These are phyloP conservation scores for Pichia sp. DNA, from an alignment of 1,139 yeast species.

Conservation along the genomic window DNA sequence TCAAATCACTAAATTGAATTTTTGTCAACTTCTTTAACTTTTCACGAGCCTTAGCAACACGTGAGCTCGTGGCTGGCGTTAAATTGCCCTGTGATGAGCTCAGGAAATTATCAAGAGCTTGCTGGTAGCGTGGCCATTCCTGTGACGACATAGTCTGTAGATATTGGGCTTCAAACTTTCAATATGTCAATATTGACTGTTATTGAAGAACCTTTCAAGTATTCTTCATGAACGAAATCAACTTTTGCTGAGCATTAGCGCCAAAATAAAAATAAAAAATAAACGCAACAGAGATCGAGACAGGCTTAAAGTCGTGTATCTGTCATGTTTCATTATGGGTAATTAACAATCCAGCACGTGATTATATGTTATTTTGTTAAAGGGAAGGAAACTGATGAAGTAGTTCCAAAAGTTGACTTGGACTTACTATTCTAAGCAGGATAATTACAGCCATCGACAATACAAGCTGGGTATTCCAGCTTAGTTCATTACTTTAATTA, in stretches of 20 bases:
- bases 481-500: no score
- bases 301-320: not conserved
- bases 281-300: not conserved
- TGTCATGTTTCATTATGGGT: not conserved
- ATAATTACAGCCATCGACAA: no score
- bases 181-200: no score
- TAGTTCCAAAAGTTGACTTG: no score
- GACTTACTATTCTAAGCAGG: no score
- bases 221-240: not conserved
- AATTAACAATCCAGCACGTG: not conserved
- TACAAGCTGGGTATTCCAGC: no score
- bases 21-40: constrained; percentile 73
- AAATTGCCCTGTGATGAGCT: constrained; percentile 48
- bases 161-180: no score
- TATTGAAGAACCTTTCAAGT: no score
- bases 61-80: constrained; percentile 45
- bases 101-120: constrained; percentile 49
- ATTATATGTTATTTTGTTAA: not conserved
- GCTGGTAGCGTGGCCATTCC: constrained; percentile 36
- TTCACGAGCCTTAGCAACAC: constrained; percentile 78
- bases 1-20: constrained; percentile 84
- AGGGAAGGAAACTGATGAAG: no score
- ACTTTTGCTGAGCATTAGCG: not conserved
- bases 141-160: constrained; percentile 6
- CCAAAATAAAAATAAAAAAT: not conserved